Conservation (phyloP, 768 basidiomycete species). For the Amylocystis lapponica region DNA sequence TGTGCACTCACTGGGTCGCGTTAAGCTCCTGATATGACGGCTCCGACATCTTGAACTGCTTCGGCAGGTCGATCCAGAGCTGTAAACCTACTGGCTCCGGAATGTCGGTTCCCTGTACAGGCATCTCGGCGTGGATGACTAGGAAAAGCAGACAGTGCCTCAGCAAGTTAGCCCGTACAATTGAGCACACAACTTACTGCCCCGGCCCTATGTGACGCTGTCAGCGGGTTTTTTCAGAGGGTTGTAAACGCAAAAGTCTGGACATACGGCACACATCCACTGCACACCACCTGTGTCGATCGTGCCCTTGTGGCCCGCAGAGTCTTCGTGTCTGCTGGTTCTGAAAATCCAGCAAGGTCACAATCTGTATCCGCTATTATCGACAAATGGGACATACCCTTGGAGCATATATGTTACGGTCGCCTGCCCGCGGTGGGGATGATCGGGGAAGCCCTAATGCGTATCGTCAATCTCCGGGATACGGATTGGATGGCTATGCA, state of each 20-base stretch:
- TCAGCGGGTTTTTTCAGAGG: too few species aligned
- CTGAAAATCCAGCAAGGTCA: constrained; percentile 24
- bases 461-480: not conserved
- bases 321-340: constrained; percentile 84
- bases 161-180: not conserved
- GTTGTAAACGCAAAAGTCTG: too few species aligned
- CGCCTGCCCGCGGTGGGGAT: constrained; percentile 87
- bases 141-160: not conserved
- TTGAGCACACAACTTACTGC: constrained; percentile 35
- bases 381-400: constrained; percentile 43
- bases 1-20: constrained; percentile 49
- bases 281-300: constrained; percentile 84
- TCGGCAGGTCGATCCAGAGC: constrained; percentile 81
- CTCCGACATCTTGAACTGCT: constrained; percentile 79
- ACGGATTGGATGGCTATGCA: not conserved
- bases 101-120: constrained; percentile 58
- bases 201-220: constrained; percentile 44
- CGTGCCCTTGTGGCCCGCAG: constrained; percentile 75
- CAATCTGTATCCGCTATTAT: not conserved
- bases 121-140: constrained; percentile 86
- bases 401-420: constrained; percentile 88
- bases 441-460: constrained; percentile 82
- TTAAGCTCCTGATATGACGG: constrained; percentile 87
- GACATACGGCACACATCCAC: constrained; percentile 84
- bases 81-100: constrained; percentile 82